Conservation (phyloP, 176 grass and related monocot species). For the Calamus simplicifolius region DNA sequence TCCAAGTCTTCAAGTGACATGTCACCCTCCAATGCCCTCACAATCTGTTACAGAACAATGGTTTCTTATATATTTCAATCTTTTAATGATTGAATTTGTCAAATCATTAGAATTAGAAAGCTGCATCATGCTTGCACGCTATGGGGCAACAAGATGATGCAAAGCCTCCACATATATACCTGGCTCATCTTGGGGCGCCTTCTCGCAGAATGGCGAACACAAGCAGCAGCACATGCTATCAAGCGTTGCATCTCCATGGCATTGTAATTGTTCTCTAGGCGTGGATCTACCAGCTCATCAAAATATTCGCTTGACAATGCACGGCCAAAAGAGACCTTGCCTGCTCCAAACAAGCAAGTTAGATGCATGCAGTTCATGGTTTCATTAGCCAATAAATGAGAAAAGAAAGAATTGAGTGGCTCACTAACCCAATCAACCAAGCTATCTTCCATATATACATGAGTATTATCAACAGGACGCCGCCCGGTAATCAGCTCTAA, state of each 20-base stretch:
- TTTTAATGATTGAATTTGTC: background rate
- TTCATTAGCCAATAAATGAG: background rate
- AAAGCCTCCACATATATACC: conserved; percentile 14
- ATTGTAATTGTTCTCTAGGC: conserved; percentile 51
- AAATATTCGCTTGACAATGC: conserved; percentile 34
- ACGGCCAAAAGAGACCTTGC: conserved; percentile 56
- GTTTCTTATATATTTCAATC: background rate
- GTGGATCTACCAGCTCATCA: conserved; percentile 59
- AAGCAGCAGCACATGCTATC: conserved; percentile 66
- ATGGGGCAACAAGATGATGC: too few relatives aligned
- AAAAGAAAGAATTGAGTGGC: background rate
- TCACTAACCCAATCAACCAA: conserved; percentile 85
- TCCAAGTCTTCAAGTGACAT: conserved; percentile 79
- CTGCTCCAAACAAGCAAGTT: conserved; percentile 19
- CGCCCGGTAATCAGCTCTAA: conserved; percentile 89
- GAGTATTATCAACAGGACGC: conserved; percentile 38
- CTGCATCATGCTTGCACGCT: background rate
- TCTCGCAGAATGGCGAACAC: conserved; percentile 78
- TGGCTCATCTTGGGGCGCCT: conserved; percentile 93
- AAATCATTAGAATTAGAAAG: background rate
- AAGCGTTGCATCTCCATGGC: conserved; percentile 58
- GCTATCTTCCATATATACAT: conserved; percentile 71
- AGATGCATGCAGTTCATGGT: background rate
- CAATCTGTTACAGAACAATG: conserved; percentile 31
- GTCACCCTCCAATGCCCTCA: conserved; percentile 86